Percentiles rank a stretch among this genome's conserved stretches.
These are phyloP conservation scores for Annulohypoxylon nitens DNA, from an alignment of 495 filamentous ascomycete genomes.

Conservation along the genomic window DNA sequence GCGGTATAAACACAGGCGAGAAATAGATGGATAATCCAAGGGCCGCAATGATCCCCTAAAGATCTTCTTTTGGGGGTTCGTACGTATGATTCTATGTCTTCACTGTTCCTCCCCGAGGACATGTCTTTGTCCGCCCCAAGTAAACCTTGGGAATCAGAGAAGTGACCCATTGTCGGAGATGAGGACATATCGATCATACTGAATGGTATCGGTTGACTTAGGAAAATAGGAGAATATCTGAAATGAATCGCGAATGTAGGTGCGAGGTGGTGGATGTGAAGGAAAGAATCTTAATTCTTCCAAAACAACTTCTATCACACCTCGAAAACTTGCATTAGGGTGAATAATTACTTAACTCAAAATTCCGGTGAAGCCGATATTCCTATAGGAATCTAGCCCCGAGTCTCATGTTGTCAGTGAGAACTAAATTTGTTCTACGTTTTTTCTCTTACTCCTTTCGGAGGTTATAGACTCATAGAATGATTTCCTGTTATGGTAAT, in stretches of 20 bases:
- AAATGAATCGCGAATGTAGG: neutral
- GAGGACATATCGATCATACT: neutral
- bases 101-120: neutral
- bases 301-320: neutral
- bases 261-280: neutral
- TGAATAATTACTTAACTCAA: neutral
- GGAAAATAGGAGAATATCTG: neutral
- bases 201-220: neutral
- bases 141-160: constrained; percentile 2
- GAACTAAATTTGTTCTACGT: neutral
- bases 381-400: neutral
- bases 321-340: neutral
- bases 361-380: neutral
- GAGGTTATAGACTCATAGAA: neutral
- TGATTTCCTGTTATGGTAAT: neutral
- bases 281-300: neutral
- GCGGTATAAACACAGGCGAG: neutral
- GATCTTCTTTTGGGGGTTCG: neutral
- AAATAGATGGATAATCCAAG: constrained; percentile 2
- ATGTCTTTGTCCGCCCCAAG: constrained; percentile 1
- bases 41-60: neutral
- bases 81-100: constrained; percentile 5
- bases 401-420: neutral
- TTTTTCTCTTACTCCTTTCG: neutral
- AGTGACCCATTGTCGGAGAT: neutral